phyloP scores from a whole-genome alignment of 2,329 filamentous ascomycete genomes.

The Incumbomyces lentus region DNA sequence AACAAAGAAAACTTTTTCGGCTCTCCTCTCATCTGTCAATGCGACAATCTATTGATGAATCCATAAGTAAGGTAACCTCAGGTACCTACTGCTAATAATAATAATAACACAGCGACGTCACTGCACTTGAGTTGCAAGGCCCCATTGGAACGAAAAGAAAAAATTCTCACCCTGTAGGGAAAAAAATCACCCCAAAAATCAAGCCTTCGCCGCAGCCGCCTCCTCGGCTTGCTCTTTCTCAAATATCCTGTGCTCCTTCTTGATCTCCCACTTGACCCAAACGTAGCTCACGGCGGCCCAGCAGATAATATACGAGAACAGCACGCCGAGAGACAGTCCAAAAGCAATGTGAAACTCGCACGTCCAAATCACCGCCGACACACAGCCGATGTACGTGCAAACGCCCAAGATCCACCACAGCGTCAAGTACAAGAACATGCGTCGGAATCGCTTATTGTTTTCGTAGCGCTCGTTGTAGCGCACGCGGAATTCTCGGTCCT shows the following conservation, averaged over 20 bases:
- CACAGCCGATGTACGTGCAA: conserved; percentile 9
- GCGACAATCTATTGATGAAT: too few relatives aligned
- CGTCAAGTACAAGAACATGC: conserved; percentile 10
- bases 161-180: too few relatives aligned
- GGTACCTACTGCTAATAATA: too few relatives aligned
- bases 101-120: too few relatives aligned
- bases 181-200: too few relatives aligned
- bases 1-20: too few relatives aligned
- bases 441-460: conserved; percentile 9
- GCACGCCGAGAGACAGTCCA: conserved; percentile 10
- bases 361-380: conserved; percentile 14
- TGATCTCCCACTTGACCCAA: conserved; percentile 16
- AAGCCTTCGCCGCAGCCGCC: too few relatives aligned
- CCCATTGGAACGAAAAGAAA: too few relatives aligned
- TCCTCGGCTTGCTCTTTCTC: conserved; percentile 5
- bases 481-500: conserved; percentile 11
- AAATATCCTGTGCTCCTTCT: conserved; percentile 10
- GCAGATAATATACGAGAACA: conserved; percentile 11
- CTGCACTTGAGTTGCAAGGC: too few relatives aligned
- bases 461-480: conserved; percentile 13
- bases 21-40: too few relatives aligned
- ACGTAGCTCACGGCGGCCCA: conserved; percentile 10
- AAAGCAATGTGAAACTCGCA: conserved; percentile 12
- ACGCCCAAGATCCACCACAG: conserved; percentile 11
- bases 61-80: too few relatives aligned